Evolutionary conservation across 768 basidiomycete genomes (phyloP), one percentile per base, ranked within the genome.

Genomic region (Gloeopeniophorella convolvens): DNA sequence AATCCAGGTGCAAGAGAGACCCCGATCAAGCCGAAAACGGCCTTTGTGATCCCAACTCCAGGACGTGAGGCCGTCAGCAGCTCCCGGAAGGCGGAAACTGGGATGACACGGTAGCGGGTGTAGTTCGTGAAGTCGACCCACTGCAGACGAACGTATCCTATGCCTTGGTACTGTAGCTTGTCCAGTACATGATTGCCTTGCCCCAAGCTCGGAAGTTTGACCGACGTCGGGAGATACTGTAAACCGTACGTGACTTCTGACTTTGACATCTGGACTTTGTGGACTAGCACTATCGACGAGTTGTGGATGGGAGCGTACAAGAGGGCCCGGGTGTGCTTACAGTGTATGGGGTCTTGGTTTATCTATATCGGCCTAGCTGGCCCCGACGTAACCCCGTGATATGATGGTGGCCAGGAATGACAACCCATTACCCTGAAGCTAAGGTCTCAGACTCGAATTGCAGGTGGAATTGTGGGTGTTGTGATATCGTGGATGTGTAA

Each of bases 41-140:
- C 72, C 58, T 75, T 76, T 2, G 71, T 55, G 13, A 85, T 9
- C 3, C 70, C 62, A 13, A 83, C 60, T 1, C 84, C 78, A 3
- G 83, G 79, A 26, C 83, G 73, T 4, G 66, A 41, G 21, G 75
- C 71, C 0, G 67, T 41, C 24, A 85, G 66, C 7, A 89, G 68
- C 49, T 74, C 73, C 45, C 62, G 50, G 61, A 85, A 83, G 62
- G 81, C 74, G 0, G 68, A 27, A 5, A 76, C 55, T 3, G 86
- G 74, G 16, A 88, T 48, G 55, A 87, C 66, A 30, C 83, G 81
- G 60, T 69, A 80, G 57, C 83, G 76, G 44, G 77, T 66, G 44
- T 66, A 70, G 66, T 85, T 85, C 60, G 66, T 64, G 40, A 78
- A 66, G 61, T 89, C 85, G 8, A 82, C 73, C 80, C 81, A 89